Conservation (phyloP, 2,329 filamentous ascomycete species). For the Penicillium hordei region DNA sequence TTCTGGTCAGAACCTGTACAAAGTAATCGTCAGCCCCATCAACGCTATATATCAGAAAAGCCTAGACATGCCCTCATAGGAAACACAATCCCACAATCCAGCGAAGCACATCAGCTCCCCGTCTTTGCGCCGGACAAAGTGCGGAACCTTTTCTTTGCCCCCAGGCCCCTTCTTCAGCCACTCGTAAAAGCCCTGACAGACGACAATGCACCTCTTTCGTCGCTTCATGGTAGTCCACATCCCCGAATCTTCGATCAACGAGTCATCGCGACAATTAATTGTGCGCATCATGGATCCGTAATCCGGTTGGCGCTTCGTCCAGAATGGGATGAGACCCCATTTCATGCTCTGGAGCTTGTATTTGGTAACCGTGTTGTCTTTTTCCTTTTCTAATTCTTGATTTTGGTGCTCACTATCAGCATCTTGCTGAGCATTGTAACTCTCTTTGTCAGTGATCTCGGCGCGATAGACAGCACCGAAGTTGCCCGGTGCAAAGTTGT, state of each 20-base stretch:
- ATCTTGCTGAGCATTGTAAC: conserved; percentile 26
- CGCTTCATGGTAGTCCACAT: conserved; percentile 95
- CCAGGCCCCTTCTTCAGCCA: conserved; percentile 77
- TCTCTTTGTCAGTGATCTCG: conserved; percentile 62
- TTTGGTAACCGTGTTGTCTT: conserved; percentile 43
- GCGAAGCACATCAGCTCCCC: conserved; percentile 84
- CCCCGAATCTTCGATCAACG: conserved; percentile 69
- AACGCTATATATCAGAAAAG: neutral
- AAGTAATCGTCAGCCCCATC: neutral
- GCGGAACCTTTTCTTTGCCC: conserved; percentile 76
- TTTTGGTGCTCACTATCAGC: conserved; percentile 14
- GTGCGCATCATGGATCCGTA: conserved; percentile 78
- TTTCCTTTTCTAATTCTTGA: conserved; percentile 14
- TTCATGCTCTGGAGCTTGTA: conserved; percentile 92
- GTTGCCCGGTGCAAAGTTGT: conserved; percentile 90
- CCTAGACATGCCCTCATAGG: conserved; percentile 64
- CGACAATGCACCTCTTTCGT: conserved; percentile 79
- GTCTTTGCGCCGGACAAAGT: conserved; percentile 80
- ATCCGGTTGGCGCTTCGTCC: conserved; percentile 81
- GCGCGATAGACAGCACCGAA: conserved; percentile 84
- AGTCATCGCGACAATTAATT: conserved; percentile 94
- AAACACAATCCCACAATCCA: conserved; percentile 85
- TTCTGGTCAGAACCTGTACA: conserved; percentile 61
- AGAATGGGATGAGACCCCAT: conserved; percentile 93
- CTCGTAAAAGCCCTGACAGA: conserved; percentile 94